Conservation (phyloP, 2,329 filamentous ascomycete genomes). For the Cercospora sojina region DNA sequence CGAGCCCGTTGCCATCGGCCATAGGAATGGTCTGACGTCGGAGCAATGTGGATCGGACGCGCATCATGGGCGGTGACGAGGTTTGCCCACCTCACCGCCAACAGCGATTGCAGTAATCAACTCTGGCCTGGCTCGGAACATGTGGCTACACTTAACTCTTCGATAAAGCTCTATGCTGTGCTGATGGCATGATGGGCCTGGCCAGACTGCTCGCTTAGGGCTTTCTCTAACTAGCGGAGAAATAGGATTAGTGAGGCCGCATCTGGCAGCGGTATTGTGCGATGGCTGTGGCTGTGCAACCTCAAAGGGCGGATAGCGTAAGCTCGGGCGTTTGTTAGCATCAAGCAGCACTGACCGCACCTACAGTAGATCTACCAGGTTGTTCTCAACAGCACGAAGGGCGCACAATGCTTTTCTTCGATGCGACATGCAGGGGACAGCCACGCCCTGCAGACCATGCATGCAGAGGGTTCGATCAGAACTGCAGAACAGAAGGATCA, state of each 20-base stretch:
- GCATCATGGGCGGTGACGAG: background rate
- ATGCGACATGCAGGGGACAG: background rate
- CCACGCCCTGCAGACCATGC: background rate
- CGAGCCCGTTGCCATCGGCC: background rate
- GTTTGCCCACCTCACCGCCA: background rate
- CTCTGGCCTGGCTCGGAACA: background rate
- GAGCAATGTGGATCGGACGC: background rate
- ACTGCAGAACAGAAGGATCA: background rate
- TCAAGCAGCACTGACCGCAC: background rate
- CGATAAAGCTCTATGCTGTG: background rate
- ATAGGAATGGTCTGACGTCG: background rate
- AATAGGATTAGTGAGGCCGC: background rate
- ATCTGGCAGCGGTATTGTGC: background rate
- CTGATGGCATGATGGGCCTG: background rate
- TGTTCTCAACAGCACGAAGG: background rate
- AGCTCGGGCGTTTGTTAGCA: background rate
- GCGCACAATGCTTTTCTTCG: background rate
- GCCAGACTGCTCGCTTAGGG: conserved; percentile 3
- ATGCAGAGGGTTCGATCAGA: background rate
- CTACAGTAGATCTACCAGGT: background rate
- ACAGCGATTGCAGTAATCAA: conserved; percentile 7
- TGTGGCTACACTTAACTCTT: background rate
- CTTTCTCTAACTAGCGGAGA: background rate
- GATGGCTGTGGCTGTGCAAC: background rate
- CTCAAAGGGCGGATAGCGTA: background rate